Percentiles rank a stretch among this genome's conserved stretches.
Conservation (phyloP, 2,329 filamentous ascomycete species). For the Exophiala calicioides region DNA sequence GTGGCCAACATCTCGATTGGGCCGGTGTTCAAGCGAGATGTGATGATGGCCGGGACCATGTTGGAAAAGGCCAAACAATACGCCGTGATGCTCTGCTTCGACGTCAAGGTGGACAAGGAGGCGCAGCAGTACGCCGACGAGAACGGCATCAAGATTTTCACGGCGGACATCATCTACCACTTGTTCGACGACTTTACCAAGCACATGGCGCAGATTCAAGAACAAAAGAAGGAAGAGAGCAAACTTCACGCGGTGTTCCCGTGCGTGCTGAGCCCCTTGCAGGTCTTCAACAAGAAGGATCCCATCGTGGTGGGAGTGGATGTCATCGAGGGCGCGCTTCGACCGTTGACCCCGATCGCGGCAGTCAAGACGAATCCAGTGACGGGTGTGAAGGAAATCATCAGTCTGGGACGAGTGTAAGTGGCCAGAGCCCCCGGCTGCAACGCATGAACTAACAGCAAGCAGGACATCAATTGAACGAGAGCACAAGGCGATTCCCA, state of each 20-base stretch:
- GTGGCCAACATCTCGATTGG: constrained; percentile 97
- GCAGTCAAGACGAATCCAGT: constrained; percentile 78
- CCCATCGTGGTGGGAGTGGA: constrained; percentile 96
- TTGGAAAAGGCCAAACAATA: constrained; percentile 91
- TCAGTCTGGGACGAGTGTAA: constrained; percentile 89
- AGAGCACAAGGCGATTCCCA: constrained; percentile 89
- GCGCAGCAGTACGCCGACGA: constrained; percentile 88
- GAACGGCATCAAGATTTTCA: constrained; percentile 95
- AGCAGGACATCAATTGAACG: constrained; percentile 89
- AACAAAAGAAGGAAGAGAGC: constrained; percentile 93
- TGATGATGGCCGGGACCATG: constrained; percentile 93
- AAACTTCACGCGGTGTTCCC: constrained; percentile 97
- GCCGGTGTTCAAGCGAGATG: constrained; percentile 95
- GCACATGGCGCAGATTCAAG: constrained; percentile 83
- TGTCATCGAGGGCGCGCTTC: constrained; percentile 84
- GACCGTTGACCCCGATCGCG: constrained; percentile 84
- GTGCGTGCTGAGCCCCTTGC: constrained; percentile 83
- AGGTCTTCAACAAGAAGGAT: constrained; percentile 97
- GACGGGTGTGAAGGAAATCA: constrained; percentile 79
- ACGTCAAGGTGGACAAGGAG: constrained; percentile 98
- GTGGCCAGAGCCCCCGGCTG: constrained; percentile 42
- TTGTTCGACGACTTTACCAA: constrained; percentile 95
- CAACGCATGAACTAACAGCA: constrained; percentile 29
- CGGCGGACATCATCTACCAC: constrained; percentile 98
- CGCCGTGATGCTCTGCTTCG: constrained; percentile 99